Base-by-base conservation (phyloP, 164 flowering plant species). In the Chloranthus sessilifolius region DNA sequence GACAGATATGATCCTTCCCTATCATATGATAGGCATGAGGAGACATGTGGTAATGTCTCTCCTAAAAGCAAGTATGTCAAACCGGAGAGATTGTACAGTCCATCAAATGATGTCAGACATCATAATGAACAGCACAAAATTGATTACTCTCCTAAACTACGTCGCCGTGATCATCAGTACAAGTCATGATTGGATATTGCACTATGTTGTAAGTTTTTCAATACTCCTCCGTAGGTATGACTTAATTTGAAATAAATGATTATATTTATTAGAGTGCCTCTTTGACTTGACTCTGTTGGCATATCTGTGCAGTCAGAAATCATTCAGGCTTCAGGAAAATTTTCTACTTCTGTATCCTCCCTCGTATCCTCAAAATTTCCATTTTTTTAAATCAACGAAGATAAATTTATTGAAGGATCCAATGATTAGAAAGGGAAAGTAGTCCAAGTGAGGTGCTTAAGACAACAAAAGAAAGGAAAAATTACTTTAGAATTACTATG, bases 1-100 rank as follows among this genome's bases (percentile, higher is more conserved):
- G 95, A 92, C 63, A 74, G 98, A 76, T 92, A 85, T 61, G 78
- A 83, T 70, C 98, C 95, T 67, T 66, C 83, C 33, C 63, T 53
- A 43, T 65, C 77, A 46, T 61, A 56, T 59, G 58, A 63, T 37
- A 26, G 37, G 17, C 34, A 59, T 49, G 63, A 71, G 54, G 70
- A 28, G 14, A 24, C 37, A 38, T 44, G 61, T 51, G 57, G 43
- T 22, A 52, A 71, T 33, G 21, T 39, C 30, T 50, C 58, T 41
- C 28, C 48, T 36, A 47, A 47, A 26, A 49, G 52, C 50, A 56
- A 61, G 40, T 60, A 56, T 51, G 47, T 54, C 14, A 46, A 44
- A 39, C 49, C 43, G 43, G 53, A 47, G 27, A 49, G 60, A 28
- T 7, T 40, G 10, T 22, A 38, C 27, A 19, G 43, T 39, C 35